Percentiles rank a stretch among this genome's conserved stretches.
Evolutionary conservation across 2,329 filamentous ascomycete species (phyloP).

Genomic region (Pestalotiopsis sp.): DNA sequence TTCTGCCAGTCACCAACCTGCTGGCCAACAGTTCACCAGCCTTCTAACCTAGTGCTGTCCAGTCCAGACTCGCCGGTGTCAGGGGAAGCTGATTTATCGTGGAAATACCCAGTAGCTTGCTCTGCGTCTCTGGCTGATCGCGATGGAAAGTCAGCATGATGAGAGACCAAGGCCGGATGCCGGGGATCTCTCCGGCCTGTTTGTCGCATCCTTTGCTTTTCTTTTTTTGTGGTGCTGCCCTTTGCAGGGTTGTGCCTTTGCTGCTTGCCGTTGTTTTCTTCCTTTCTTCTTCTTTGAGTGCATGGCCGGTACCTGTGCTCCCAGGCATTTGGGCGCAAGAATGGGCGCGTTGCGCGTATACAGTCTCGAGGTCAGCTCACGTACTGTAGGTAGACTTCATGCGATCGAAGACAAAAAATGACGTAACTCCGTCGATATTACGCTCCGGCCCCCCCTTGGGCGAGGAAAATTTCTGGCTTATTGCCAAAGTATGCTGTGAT

Average conservation of each 20-base stretch:
- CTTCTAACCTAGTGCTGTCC: neutral
- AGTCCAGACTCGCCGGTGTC: neutral
- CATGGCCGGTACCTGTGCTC: neutral
- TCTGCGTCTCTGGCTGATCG: neutral
- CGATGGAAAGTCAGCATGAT: neutral
- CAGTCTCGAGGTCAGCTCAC: neutral
- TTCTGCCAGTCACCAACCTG: neutral
- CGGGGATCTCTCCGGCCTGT: neutral
- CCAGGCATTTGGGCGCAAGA: neutral
- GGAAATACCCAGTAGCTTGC: neutral
- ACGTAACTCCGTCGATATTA: constrained; percentile 20
- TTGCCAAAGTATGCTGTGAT: constrained; percentile 9
- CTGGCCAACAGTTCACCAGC: neutral
- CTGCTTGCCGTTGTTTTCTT: neutral
- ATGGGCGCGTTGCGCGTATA: neutral
- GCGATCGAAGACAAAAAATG: constrained; percentile 14
- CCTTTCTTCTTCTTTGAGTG: neutral
- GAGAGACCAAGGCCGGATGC: neutral
- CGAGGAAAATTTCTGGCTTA: constrained; percentile 17
- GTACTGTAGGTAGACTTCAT: constrained; percentile 11
- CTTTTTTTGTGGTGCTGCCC: neutral
- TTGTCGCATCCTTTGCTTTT: neutral
- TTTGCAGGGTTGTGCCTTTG: neutral
- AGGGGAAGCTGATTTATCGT: neutral
- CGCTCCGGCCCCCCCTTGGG: constrained; percentile 12